Conservation (phyloP, 2,329 filamentous ascomycete genomes). For the Aspergillus neoniger region DNA sequence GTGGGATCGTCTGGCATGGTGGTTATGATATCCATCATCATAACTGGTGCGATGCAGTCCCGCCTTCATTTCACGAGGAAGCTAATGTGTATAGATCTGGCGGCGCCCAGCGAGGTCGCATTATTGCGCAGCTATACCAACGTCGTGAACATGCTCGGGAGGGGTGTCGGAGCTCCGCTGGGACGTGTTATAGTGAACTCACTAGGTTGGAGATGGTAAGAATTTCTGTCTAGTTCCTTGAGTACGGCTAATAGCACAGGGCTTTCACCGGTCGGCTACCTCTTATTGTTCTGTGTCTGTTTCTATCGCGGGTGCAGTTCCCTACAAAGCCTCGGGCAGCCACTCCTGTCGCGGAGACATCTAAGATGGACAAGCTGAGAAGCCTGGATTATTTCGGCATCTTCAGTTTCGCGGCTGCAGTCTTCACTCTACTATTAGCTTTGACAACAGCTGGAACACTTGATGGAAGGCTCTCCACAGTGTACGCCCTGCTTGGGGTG, state of each 20-base stretch:
- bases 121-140: conserved; percentile 5
- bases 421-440: neutral
- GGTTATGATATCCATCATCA: neutral
- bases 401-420: neutral
- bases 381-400: neutral
- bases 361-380: neutral
- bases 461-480: neutral
- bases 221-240: too few relatives aligned
- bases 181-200: neutral
- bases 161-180: neutral
- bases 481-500: neutral
- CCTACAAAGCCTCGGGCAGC: neutral
- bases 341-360: neutral
- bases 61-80: too few relatives aligned
- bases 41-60: neutral
- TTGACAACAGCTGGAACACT: neutral
- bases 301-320: neutral
- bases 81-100: neutral
- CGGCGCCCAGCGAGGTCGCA: conserved; percentile 1
- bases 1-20: neutral
- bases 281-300: neutral
- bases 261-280: conserved; percentile 4
- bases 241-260: neutral
- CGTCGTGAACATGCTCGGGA: neutral
- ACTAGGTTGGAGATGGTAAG: neutral